Base-by-base conservation (phyloP, 2,329 filamentous ascomycete species). In the Paracoccidioides lutzii region DNA sequence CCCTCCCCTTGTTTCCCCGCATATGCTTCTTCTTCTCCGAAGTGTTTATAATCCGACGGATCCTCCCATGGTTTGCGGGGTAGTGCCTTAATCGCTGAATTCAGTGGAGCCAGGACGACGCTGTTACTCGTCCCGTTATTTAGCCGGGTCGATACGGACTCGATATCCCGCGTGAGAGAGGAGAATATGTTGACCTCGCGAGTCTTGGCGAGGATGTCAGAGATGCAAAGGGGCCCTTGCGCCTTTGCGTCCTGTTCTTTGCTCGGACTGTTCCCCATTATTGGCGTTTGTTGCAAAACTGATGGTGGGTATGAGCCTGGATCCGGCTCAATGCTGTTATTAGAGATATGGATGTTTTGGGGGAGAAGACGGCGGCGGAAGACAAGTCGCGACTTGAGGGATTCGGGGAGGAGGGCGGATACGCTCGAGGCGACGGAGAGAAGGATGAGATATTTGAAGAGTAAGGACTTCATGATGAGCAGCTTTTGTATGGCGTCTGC, bases 81-180 rank as follows among this genome's bases (percentile, higher is more conserved):
- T 33, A 96, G 75, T 0, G 72, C 75, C 61, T 86, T 85, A 65
- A 97, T 82, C 2, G 84, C 89, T 15, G 81, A 83, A 75, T 97
- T 97, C 55, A 87, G 75, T 0, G 91, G 91, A 5, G 90, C 91
- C 3, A 97, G 81, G 30, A 96, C 83, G 2, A 90, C 96, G n/a
- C 87, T 87, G 67, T 91, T 91, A 57, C 78, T 71, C 0, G 73
- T 66, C 0, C 76, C 70, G 66, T 88, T 12, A 55, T 58, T 22
- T 57, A 57, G 42, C 60, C 58, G 33, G 66, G 62, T 54, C 67
- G 64, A 59, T 52, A 28, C 64, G 56, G 40, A 58, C 59, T 56
- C 54, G 33, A 52, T 52, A 38, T 52, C 48, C 57, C 90, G 82
- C 5, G 85, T 84, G 64, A 95, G 82, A 46, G 83, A 83, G 35